Percentiles rank a stretch among this genome's conserved stretches.
These are phyloP conservation scores for Ophiostoma australiae DNA, from an alignment of 2,329 filamentous ascomycete species.

Conservation along the genomic window DNA sequence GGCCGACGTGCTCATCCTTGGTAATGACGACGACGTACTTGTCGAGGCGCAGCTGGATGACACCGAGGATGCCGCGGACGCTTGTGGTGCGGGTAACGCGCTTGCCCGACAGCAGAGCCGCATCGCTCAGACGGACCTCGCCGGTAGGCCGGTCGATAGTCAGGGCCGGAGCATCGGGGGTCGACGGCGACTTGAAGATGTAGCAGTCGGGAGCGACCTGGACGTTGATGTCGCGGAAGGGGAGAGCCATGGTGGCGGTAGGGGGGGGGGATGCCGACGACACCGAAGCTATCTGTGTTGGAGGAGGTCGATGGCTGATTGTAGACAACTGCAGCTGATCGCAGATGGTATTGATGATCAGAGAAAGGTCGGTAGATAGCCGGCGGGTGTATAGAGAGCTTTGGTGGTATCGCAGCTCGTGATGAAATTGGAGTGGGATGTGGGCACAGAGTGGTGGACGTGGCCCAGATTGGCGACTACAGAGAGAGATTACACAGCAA, in stretches of 20 bases:
- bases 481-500: conserved; percentile 8
- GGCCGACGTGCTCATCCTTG: conserved; percentile 84
- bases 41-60: conserved; percentile 87
- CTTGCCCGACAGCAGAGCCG: conserved; percentile 67
- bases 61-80: conserved; percentile 89
- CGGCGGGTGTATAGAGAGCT: background rate
- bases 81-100: conserved; percentile 72
- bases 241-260: conserved; percentile 43
- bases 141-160: conserved; percentile 89
- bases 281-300: background rate
- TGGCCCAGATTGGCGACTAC: background rate
- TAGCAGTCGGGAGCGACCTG: conserved; percentile 89
- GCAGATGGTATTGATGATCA: background rate
- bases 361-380: background rate
- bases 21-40: conserved; percentile 97
- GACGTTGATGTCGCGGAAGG: conserved; percentile 95
- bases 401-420: conserved; percentile 1
- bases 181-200: conserved; percentile 93
- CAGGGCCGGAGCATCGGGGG: conserved; percentile 79
- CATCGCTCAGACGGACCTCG: conserved; percentile 80
- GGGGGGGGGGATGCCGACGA: background rate
- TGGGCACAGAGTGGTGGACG: background rate
- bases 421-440: conserved; percentile 1
- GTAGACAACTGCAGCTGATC: too few species aligned
- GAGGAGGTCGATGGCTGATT: background rate